Evolutionary conservation across 2,329 filamentous ascomycete genomes (phyloP).

Genomic region (Penicillium sp.): DNA sequence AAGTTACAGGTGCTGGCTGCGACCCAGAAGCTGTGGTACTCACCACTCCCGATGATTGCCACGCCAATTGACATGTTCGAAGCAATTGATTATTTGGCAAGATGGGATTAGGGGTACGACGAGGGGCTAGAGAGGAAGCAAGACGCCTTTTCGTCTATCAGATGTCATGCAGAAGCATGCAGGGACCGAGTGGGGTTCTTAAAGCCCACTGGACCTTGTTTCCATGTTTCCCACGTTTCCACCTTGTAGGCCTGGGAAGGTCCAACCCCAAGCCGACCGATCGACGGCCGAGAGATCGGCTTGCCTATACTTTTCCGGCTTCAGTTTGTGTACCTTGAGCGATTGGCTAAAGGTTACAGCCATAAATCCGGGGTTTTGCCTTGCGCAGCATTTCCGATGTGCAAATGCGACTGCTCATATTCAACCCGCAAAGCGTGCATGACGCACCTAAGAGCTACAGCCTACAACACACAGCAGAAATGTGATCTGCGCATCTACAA

Average conservation of each 20-base stretch:
- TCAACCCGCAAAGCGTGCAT: constrained; percentile 2
- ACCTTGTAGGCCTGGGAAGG: constrained; percentile 18
- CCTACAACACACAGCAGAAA: not conserved
- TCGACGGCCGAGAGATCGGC: constrained; percentile 6
- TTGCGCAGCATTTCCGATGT: not conserved
- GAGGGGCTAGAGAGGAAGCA: not conserved
- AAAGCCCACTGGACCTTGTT: constrained; percentile 4
- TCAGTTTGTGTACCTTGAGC: not conserved
- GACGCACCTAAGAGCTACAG: constrained; percentile 6
- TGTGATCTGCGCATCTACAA: not conserved
- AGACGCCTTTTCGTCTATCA: not conserved
- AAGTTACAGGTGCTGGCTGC: not conserved
- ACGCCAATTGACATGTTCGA: constrained; percentile 46
- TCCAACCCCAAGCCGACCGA: constrained; percentile 16
- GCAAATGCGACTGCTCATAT: not conserved
- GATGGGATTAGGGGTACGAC: not conserved
- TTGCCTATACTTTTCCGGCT: not conserved
- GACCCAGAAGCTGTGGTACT: constrained; percentile 2
- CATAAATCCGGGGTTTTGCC: not conserved
- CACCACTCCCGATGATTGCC: constrained; percentile 57
- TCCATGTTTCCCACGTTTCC: constrained; percentile 5
- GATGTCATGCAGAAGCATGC: constrained; percentile 17
- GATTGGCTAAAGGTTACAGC: not conserved
- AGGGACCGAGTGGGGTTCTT: constrained; percentile 14
- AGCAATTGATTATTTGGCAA: not conserved